Percentiles rank a stretch among this genome's conserved stretches.
Evolutionary conservation across 2,329 filamentous ascomycete genomes (phyloP).

Genomic region (Lachnellula suecica): DNA sequence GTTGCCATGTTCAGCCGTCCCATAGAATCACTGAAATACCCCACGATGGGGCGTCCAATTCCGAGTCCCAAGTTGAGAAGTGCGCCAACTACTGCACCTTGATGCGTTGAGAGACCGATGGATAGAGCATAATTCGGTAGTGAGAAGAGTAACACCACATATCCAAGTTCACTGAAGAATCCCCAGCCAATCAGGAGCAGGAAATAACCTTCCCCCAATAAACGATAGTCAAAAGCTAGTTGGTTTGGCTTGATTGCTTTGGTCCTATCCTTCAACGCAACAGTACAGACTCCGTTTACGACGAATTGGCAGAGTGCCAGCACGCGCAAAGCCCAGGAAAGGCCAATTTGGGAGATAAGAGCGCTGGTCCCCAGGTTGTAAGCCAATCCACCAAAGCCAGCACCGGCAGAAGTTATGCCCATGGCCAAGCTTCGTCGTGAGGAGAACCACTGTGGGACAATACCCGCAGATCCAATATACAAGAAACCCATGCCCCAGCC

Average conservation of each 20-base stretch:
- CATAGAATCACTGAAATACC: conserved; percentile 43
- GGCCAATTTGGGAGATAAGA: conserved; percentile 48
- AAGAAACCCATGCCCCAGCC: conserved; percentile 73
- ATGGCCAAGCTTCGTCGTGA: conserved; percentile 53
- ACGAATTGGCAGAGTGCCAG: conserved; percentile 5
- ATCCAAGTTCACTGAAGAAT: conserved; percentile 46
- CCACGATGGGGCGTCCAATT: conserved; percentile 45
- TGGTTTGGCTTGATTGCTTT: conserved; percentile 8
- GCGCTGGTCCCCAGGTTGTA: conserved; percentile 50
- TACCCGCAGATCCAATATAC: conserved; percentile 62
- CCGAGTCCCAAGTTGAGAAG: conserved; percentile 47
- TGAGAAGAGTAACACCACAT: conserved; percentile 45
- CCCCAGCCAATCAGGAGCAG: conserved; percentile 40
- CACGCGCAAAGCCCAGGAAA: conserved; percentile 54
- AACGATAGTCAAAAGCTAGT: conserved; percentile 19
- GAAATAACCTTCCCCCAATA: conserved; percentile 37
- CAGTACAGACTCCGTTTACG: conserved; percentile 7
- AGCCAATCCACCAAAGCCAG: conserved; percentile 51
- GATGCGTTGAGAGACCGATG: conserved; percentile 38
- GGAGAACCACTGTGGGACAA: conserved; percentile 62
- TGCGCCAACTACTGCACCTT: conserved; percentile 41
- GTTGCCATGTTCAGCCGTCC: conserved; percentile 43
- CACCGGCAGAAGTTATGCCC: conserved; percentile 52
- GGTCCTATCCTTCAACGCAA: conserved; percentile 14
- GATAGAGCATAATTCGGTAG: conserved; percentile 45